Evolutionary conservation across 2,329 filamentous ascomycete genomes (phyloP), one percentile per base, ranked within the genome.

Genomic region (Trichothecium roseum): DNA sequence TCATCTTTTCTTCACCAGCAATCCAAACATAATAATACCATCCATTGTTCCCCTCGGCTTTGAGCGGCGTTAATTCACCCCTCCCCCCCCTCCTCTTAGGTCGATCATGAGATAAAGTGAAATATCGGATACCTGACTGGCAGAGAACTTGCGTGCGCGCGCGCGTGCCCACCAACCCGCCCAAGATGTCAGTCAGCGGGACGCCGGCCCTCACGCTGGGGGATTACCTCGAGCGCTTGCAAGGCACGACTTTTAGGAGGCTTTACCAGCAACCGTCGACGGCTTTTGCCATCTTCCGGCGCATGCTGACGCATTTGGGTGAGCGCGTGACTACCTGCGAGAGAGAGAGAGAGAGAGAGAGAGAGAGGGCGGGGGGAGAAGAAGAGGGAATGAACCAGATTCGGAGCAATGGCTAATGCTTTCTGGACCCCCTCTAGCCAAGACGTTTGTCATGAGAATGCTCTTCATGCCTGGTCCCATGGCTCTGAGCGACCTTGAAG

Each of bases 211-310:
- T 75, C 41, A 69, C 74, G 44, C 72, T 79, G 40, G 84, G 89
- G 55, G 88, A 95, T 55, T 96, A 94, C 62, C 80, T 96, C 56
- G 88, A 96, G 71, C 78, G 81, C 56, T 80, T 94, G 51, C 84
- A 84, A 34, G 86, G 88, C 44, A 86, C 84, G 29, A 93, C 86
- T 26, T 94, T 96, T 59, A 77, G 78, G 55, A 83, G 85, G 59
- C 73, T 98, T 31, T 98, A 98, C 69, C 83, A 88, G 63, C 88
- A 95, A 67, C 91, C 91, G 20, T 94, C 89, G 29, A 94, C 91
- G 2, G 84, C 88, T 27, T 78, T 98, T 45, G 91, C 91, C 46
- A 88, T 98, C 51, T 96, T 96, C 58, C 78, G 91, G 47, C 88
- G 91, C 63, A 95, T 98, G 87, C 74, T 98, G 39, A 86, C 91